Conservation (phyloP, 108 stramenopile species). For the Nannochloropsis gaditana region DNA sequence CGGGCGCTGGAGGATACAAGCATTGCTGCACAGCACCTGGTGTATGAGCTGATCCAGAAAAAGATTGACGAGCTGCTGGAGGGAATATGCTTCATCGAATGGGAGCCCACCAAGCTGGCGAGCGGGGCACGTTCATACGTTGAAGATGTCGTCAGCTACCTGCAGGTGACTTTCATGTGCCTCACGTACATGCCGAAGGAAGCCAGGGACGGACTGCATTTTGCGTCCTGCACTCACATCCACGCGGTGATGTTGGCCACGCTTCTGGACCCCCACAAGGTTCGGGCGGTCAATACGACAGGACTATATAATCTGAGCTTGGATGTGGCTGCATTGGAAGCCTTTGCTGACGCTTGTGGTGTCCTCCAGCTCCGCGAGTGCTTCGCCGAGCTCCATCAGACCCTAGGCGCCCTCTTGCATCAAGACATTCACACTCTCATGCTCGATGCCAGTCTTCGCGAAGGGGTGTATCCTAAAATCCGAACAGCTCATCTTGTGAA, state of each 20-base stretch:
- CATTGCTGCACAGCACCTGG: not conserved
- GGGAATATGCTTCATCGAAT: not conserved
- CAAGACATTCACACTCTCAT: not conserved
- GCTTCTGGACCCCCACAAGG: not conserved
- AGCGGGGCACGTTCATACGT: not conserved
- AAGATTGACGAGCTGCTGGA: constrained; percentile 14
- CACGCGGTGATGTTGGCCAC: not conserved
- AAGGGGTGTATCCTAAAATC: not conserved
- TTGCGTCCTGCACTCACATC: not conserved
- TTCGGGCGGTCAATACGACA: not conserved
- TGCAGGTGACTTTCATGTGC: not conserved
- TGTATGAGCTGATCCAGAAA: not conserved
- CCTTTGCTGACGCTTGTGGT: not conserved
- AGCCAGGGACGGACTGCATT: not conserved
- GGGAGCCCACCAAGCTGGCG: not conserved
- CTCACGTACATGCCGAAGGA: not conserved
- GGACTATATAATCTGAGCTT: not conserved
- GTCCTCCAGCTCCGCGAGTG: not conserved
- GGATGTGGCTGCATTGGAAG: not conserved
- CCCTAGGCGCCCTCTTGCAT: not conserved
- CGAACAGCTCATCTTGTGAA: not conserved
- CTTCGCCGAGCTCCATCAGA: not conserved
- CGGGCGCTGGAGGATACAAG: not conserved
- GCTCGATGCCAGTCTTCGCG: not conserved
- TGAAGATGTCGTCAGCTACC: not conserved